Evolutionary conservation across 2,329 filamentous ascomycete genomes (phyloP), one percentile per base, ranked within the genome.

Genomic region (Thielaviopsis punctulata): DNA sequence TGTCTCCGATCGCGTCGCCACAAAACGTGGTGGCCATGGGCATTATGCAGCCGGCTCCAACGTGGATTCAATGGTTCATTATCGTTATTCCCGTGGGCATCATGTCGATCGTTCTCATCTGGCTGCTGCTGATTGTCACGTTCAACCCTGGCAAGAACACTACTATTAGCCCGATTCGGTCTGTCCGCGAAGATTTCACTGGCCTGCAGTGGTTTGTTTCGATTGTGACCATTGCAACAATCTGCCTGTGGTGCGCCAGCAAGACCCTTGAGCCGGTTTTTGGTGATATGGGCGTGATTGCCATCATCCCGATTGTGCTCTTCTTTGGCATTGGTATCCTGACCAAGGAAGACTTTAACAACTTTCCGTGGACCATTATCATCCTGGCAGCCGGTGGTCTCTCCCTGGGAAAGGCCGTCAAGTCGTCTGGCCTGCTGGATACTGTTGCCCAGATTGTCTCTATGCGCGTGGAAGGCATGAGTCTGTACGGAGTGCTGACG

Each of bases 361-460:
- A 98, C 66, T 98, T 98, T 66, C 83, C 95, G 39, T 98, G 92
- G 92, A 98, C 93, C 19, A 98, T 98, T 66, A 95, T 98, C 67
- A 96, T 98, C 61, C 81, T 98, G 19, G 92, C 92, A 0, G 90
- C 92, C 0, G 92, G 92, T 46, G 92, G 92, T 7, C 70, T 98
- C 30, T 88, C 88, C 1, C 79, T 98, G 0, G 92, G 92, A 53
- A 95, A 94, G 65, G 86, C 90, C 0, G 92, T 98, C 54, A 90
- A 88, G 57, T 92, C 86, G 0, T 96, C 90, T 0, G 92, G 92
- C 1, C 73, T 98, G 10, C 72, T 98, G 27, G 85, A 94, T 63
- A 93, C 88, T 0, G 84, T 98, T 48, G 92, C 92, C 2, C 71
- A 73, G 5, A 68, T 74, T 10, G 95, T 98, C 57, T 89, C 86